Evolutionary conservation across 805 yeast species (phyloP), one percentile per base, ranked within the genome.

Genomic region (Lipomyces yamadae): DNA sequence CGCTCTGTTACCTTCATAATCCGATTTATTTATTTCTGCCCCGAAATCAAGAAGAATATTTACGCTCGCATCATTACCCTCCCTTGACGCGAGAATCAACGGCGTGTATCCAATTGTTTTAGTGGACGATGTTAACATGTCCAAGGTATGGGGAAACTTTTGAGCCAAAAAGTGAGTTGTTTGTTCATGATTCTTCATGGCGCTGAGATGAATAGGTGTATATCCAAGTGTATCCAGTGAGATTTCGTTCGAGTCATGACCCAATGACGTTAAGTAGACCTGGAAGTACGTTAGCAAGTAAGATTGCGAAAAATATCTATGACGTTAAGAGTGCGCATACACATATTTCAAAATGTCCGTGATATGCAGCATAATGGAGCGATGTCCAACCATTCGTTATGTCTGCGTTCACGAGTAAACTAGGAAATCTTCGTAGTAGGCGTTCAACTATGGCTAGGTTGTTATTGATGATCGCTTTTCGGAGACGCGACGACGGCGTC

Each of bases 1-100:
- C 0, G 97, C 91, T 2, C 96, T 88, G 74, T 92, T 90, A 0
- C 95, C 96, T 15, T 84, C 84, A 8, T 81, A 79, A 75, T 95
- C 97, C 63, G 86, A 87, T 3, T 86, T 76, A 71, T 89, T 87
- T 57, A 92, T 81, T 72, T 91, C 89, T 2, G 96, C 96, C 7
- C 93, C 95, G 64, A 88, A 84, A 48, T 89, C 89, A 3, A 91
- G 78, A 29, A 92, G 78, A 54, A 90, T 77, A 68, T 83, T 85
- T 57, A 89, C 80, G 70, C 93, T 88, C 48, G 86, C 88, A 65
- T 83, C 83, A 74, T 82, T 85, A 62, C 91, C 90, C 53, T 80
- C 76, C 13, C 80, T 77, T 45, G 90, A 85, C 15, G 94, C 89
- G 18, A 86, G 81, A 74, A 91, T 92, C n/a, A 88, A 80, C 8